Evolutionary conservation across 2,329 filamentous ascomycete genomes (phyloP), one percentile per base, ranked within the genome.

Genomic region (Fusarium veterinarium): DNA sequence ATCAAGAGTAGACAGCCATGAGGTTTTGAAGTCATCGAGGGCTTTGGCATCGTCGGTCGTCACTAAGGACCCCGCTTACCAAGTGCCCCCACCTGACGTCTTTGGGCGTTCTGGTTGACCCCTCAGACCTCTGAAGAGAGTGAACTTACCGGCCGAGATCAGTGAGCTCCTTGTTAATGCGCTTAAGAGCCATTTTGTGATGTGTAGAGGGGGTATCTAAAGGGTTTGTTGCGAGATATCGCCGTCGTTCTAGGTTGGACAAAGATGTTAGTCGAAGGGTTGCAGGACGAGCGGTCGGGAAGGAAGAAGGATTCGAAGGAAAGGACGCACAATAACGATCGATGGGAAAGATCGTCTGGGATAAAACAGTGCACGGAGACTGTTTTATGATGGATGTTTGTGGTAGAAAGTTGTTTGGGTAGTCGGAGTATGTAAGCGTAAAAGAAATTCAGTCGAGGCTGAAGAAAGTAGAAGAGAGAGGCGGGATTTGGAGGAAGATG

Each of bases 131-230:
- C 48, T 49, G 52, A 62, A 55, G 60, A 53, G 57, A 60, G 45
- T 60, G 67, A 78, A 87, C 88, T 81, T 92, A 95, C 93, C 93
- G 93, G 87, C 93, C 93, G 85, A 96, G 89, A 84, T 96, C 93
- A 85, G 92, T 92, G 83, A 96, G 91, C 86, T 96, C 93, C 91
- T 95, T 96, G 90, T 95, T 95, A 86, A 96, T 96, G 85, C 93
- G 91, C 92, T 96, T 96, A 80, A 96, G 90, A 85, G 93, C 93
- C 93, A 96, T 96, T 81, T 80, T 83, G 82, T 81, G 77, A 76
- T 75, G 71, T 78, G 72, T 73, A 44, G 59, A 67, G 30, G 62
- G 76, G 79, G 77, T 79, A 77, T 78, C 74, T 77, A 73, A 55
- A 31, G 55, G 41, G 52, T 68, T 69, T 74, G 66, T 65, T 73